Base-by-base conservation (phyloP, 2,329 filamentous ascomycete genomes). In the Fusarium coicis region DNA sequence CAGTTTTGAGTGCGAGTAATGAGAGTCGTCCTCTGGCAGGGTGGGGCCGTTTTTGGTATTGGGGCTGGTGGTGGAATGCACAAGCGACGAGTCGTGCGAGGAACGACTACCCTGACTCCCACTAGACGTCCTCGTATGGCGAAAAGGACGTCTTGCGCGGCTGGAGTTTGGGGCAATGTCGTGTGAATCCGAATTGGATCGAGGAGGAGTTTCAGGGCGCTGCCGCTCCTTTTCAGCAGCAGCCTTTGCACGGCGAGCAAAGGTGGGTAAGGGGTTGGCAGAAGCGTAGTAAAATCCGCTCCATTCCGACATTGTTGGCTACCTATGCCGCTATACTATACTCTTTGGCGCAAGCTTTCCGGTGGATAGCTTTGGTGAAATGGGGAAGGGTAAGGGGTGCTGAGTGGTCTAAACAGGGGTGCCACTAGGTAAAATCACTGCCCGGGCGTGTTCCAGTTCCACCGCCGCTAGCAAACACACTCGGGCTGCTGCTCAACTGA, bases 271-370 rank as follows among this genome's bases (percentile, higher is more conserved):
- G 76, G 77, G 77, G 77, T 78, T 75, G 66, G 74, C 73, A 71
- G 75, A 72, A 68, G 75, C 72, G 71, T 76, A 79, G 69, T 73
- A 70, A 76, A 79, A 77, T 72, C 77, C 77, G 72, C 76, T 78
- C 77, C 77, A 79, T 77, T 79, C 77, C 76, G 77, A 78, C 77
- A 79, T 79, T 73, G 68, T 78, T 72, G 70, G 59, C 74, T 75
- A 26, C 26, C 26, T 26, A 21, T 52, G 49, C 49, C 32, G 49
- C 32, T 52, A 36, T 52, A 36, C 32, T 52, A 76, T 77, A 68
- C 74, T 75, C 66, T 78, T 74, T 77, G 73, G 74, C 74, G 66
- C 72, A 71, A 70, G 66, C 64, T 70, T 70, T 70, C 64, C 70
- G 75, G 70, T 67, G 73, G 69, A 68, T 72, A 58, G 62, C 34